phyloP scores from a whole-genome alignment of 345 rosid species.

The Microcos paniculata region DNA sequence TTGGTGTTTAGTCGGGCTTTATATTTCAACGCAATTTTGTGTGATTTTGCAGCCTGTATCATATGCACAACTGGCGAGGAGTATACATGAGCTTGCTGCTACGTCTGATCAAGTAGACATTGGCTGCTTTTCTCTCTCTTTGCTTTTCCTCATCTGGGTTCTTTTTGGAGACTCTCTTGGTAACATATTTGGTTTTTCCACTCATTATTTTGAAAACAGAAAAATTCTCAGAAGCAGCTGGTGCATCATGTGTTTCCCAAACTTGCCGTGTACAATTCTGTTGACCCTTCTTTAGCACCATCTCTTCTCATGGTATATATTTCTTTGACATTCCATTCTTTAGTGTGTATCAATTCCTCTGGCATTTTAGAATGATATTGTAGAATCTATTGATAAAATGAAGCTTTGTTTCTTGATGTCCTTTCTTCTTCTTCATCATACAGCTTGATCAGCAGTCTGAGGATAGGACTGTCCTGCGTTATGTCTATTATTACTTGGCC shows the following conservation, averaged over 20 bases:
- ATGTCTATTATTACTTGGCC: constrained; percentile 98
- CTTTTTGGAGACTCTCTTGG: constrained; percentile 8
- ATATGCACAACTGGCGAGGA: constrained; percentile 96
- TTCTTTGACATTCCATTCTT: background rate
- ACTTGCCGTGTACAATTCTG: constrained; percentile 97
- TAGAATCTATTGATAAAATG: background rate
- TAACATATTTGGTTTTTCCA: background rate
- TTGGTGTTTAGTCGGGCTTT: background rate
- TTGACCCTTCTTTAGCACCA: constrained; percentile 97
- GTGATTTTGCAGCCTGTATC: constrained; percentile 80
- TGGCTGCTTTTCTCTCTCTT: background rate
- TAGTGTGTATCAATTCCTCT: background rate
- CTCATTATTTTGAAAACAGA: constrained; percentile 39
- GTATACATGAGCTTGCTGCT: constrained; percentile 96
- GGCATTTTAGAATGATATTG: background rate
- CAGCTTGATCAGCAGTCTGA: constrained; percentile 99
- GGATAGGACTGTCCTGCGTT: constrained; percentile 85
- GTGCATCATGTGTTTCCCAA: constrained; percentile 93
- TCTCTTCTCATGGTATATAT: constrained; percentile 94
- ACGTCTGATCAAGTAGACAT: constrained; percentile 82
- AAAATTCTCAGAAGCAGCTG: constrained; percentile 90
- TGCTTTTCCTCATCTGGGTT: background rate
- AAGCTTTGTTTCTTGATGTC: background rate
- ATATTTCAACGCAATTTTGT: background rate
- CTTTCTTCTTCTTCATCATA: constrained; percentile 26